A percentile compares a stretch with the other conserved stretches of the same genome.
These are phyloP conservation scores for Aspergillus coremiiformis DNA, from an alignment of 495 filamentous ascomycete species.

Conservation along the genomic window DNA sequence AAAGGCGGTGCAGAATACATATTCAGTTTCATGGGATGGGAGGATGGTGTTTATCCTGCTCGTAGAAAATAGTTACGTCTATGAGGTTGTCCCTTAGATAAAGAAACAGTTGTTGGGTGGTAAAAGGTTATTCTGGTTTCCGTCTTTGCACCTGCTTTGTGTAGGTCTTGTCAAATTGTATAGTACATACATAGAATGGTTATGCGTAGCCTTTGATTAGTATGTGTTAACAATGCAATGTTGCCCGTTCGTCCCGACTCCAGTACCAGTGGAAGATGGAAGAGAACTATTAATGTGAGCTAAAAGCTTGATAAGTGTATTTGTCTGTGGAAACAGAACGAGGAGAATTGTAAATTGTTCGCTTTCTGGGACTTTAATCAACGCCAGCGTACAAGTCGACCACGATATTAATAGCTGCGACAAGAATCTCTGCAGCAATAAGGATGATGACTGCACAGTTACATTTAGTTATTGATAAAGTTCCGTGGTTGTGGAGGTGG, in stretches of 20 bases:
- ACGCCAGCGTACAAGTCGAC: slow-evolving; percentile 89
- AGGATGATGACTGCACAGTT: slow-evolving; percentile 69
- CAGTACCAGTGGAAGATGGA: background rate
- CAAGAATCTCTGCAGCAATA: slow-evolving; percentile 92
- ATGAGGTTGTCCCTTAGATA: no score
- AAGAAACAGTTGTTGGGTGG: background rate
- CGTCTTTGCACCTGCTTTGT: background rate
- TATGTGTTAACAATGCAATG: background rate
- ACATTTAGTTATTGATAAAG: slow-evolving; percentile 5
- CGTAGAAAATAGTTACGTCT: no score
- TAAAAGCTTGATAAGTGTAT: background rate
- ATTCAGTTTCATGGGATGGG: background rate
- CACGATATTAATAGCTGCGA: slow-evolving; percentile 89
- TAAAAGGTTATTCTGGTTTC: background rate
- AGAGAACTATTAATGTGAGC: background rate
- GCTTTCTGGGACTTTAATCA: slow-evolving; percentile 37
- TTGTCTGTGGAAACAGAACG: background rate
- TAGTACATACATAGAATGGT: background rate
- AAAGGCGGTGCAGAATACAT: background rate
- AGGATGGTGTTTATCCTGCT: background rate
- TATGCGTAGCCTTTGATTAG: background rate
- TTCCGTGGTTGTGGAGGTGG: background rate
- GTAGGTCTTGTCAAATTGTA: background rate
- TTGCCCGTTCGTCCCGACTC: slow-evolving; percentile 3
- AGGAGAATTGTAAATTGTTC: background rate